Conservation (phyloP, 164 flowering plant species). For the Echeveria elegans region DNA sequence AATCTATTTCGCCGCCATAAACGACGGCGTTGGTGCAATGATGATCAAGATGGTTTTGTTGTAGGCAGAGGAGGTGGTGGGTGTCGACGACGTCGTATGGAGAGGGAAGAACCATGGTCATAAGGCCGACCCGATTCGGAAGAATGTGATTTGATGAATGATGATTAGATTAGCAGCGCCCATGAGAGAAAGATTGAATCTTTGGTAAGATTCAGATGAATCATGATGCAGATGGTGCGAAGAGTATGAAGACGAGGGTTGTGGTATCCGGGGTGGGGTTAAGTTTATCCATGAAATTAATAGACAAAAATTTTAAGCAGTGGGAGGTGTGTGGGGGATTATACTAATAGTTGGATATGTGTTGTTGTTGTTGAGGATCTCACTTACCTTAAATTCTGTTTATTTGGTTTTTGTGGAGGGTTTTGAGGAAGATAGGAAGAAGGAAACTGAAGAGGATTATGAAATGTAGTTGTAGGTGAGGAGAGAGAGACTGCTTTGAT, state of each 20-base stretch:
- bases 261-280: too few species aligned
- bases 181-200: constrained; percentile 12
- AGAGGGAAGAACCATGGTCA: constrained; percentile 49
- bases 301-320: too few species aligned
- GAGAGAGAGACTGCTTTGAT: too few species aligned
- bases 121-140: constrained; percentile 9
- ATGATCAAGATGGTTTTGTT: too few species aligned
- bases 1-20: constrained; percentile 18
- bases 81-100: neutral
- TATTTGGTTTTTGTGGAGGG: constrained; percentile 58
- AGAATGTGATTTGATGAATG: too few species aligned
- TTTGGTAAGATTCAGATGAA: too few species aligned
- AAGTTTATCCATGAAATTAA: too few species aligned
- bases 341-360: constrained; percentile 17
- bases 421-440: neutral
- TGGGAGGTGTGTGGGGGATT: neutral
- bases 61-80: too few species aligned
- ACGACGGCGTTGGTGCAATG: constrained; percentile 12
- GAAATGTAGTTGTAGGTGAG: too few species aligned
- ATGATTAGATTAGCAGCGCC: constrained; percentile 13
- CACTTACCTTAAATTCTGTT: constrained; percentile 82
- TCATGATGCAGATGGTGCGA: neutral
- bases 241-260: constrained; percentile 10
- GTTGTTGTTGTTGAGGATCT: constrained; percentile 39
- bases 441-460: constrained; percentile 13